Evolutionary conservation across 106 monocot species (phyloP).

Genomic region (Acanthochlamys bracteata): DNA sequence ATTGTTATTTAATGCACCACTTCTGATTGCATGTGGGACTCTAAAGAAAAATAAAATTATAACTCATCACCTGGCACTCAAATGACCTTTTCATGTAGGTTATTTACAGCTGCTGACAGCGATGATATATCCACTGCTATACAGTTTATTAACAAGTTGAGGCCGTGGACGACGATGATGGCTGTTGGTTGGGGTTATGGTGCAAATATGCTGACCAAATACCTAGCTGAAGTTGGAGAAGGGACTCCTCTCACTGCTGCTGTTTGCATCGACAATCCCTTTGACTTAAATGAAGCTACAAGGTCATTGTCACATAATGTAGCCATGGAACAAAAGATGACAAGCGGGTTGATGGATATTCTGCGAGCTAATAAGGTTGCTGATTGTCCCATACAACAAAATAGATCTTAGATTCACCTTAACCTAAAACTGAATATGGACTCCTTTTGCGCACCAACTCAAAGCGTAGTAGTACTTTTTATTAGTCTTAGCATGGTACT

Average conservation of each 20-base stretch:
- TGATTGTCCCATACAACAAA: background rate
- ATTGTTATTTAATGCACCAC: no score
- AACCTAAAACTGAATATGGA: no score
- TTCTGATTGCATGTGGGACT: no score
- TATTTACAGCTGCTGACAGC: conserved; percentile 99
- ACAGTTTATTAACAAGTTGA: conserved; percentile 41
- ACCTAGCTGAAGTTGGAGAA: conserved; percentile 77
- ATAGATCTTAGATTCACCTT: no score
- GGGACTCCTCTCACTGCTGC: conserved; percentile 77
- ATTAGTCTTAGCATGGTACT: no score
- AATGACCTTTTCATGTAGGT: conserved; percentile 59
- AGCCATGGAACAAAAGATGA: conserved; percentile 48
- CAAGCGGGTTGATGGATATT: conserved; percentile 69
- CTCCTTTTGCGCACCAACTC: no score
- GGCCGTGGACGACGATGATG: conserved; percentile 84
- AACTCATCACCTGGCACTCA: background rate
- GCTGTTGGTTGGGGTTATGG: conserved; percentile 80
- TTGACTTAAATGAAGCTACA: conserved; percentile 80
- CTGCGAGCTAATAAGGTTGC: conserved; percentile 77
- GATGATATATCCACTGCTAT: conserved; percentile 83
- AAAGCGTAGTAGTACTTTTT: no score
- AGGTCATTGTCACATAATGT: conserved; percentile 37
- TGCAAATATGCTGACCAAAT: conserved; percentile 95
- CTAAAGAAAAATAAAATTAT: no score
- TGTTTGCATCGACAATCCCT: conserved; percentile 87